Base-by-base conservation (phyloP, 1,139 yeast species). In the Yamadazyma pseudoaaseri region DNA sequence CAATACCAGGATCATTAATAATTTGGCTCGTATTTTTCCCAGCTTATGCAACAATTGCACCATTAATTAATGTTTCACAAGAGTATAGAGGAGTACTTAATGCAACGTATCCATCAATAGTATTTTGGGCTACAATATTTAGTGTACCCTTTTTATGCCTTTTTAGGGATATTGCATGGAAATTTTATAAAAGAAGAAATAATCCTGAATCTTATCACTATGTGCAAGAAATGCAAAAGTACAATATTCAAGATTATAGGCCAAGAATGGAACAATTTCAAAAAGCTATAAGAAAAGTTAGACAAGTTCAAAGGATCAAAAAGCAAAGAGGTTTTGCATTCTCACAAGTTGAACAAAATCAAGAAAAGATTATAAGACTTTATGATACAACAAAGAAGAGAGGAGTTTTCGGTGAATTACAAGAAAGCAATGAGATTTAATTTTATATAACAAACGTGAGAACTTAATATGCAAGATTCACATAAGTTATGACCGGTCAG, bases 251-350 rank as follows among this genome's bases (percentile, higher is more conserved):
- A 45, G 97, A 92, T 55, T 86, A 86, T 58, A 75, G 96, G 48
- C 98, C 99, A 14, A 79, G 96, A 49, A 81, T 90, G 79, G 96
- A 89, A 47, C 96, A 90, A 45, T 94, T 94, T 70, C 98, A 94
- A 58, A 89, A 86, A 60, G 97, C 98, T 5, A 92, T 94, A 39
- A 76, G 97, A 54, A 92, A 90, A 56, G 97, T 92, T 26, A 82
- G 99, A 60, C 98, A 94, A 60, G 97, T 94, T 23, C 97, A 92
- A 60, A 77, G 99, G 60, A 90, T 92, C 84, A 86, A 95, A 56
- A 94, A 92, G 54, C 98, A 92, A 65, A 82, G 98, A 62, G 98
- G 98, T 13, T 94, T 87, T 71, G 99, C 99, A 1, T 94, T 92
- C 52, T 89, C 97, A 3, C 98, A 92, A 60, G 92, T 86, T 33